A percentile compares a stretch with the other conserved stretches of the same genome.
Evolutionary conservation across 108 stramenopile species (phyloP).

Genomic region (Tribonema minus): DNA sequence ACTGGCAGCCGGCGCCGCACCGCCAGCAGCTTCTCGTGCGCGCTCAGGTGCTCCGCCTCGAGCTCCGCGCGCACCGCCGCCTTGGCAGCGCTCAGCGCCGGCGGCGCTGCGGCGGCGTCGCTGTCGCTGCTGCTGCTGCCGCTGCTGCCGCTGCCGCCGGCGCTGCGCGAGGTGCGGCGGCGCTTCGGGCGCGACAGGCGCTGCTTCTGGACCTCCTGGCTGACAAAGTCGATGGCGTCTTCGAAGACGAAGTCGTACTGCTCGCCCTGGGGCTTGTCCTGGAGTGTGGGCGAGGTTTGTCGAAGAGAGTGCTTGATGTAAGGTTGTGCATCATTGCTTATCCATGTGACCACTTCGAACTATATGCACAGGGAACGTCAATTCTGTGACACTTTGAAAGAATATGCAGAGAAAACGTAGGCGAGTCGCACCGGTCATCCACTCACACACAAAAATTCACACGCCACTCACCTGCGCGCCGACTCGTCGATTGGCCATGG

Average conservation of each 20-base stretch:
- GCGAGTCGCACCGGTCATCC: too few relatives aligned
- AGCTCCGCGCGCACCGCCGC: background rate
- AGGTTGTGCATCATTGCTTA: too few relatives aligned
- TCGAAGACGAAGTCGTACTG: conserved; percentile 92
- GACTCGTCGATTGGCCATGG: background rate
- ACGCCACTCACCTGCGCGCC: background rate
- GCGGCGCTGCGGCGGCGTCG: background rate
- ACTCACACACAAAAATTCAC: too few relatives aligned
- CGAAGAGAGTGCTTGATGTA: too few relatives aligned
- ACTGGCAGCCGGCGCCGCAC: conserved; percentile 88
- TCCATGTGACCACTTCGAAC: too few relatives aligned
- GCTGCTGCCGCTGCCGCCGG: background rate
- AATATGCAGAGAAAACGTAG: too few relatives aligned
- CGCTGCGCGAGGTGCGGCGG: background rate
- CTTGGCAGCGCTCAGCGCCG: background rate
- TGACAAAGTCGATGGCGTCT: conserved; percentile 91
- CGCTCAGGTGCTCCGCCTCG: conserved; percentile 57
- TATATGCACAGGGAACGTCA: too few relatives aligned
- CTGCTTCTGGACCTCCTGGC: conserved; percentile 70
- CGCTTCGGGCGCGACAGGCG: too few relatives aligned
- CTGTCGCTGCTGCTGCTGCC: conserved; percentile 9
- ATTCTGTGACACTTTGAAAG: too few relatives aligned
- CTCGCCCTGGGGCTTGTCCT: conserved; percentile 58
- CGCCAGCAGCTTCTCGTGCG: conserved; percentile 82
- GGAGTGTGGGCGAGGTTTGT: too few relatives aligned